Percentiles rank a stretch among this genome's conserved stretches.
Evolutionary conservation across 2,329 filamentous ascomycete genomes (phyloP).

Genomic region (Metarhizium brunneum): DNA sequence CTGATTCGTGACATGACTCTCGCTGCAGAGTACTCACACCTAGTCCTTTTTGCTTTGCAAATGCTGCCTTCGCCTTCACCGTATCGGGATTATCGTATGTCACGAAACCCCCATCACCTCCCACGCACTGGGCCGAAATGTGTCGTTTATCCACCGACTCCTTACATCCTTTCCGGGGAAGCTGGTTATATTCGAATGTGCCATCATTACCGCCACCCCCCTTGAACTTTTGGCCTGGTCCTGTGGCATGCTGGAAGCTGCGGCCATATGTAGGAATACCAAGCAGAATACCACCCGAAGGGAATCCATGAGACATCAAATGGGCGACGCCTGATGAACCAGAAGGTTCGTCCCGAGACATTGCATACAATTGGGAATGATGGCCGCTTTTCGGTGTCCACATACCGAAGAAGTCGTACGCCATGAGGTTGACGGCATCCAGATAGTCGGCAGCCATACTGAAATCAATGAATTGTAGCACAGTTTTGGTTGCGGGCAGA

Average conservation of each 20-base stretch:
- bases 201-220: slow-evolving; percentile 53
- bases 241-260: slow-evolving; percentile 58
- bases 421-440: slow-evolving; percentile 69
- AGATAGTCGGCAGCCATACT: slow-evolving; percentile 52
- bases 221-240: slow-evolving; percentile 53
- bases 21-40: slow-evolving; percentile 37
- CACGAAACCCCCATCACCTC: slow-evolving; percentile 67
- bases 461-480: slow-evolving; percentile 62
- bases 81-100: slow-evolving; percentile 73
- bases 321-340: slow-evolving; percentile 59
- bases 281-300: slow-evolving; percentile 61
- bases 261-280: slow-evolving; percentile 70
- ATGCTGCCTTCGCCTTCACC: slow-evolving; percentile 65
- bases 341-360: slow-evolving; percentile 51
- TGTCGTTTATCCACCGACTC: slow-evolving; percentile 59
- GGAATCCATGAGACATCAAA: slow-evolving; percentile 56
- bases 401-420: slow-evolving; percentile 69
- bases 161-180: slow-evolving; percentile 52
- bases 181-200: slow-evolving; percentile 63
- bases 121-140: slow-evolving; percentile 63
- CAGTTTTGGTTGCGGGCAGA: slow-evolving; percentile 57
- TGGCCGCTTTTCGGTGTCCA: slow-evolving; percentile 63
- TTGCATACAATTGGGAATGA: slow-evolving; percentile 64
- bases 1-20: neutral
- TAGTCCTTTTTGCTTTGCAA: slow-evolving; percentile 60